Evolutionary conservation across 495 filamentous ascomycete species (phyloP), one percentile per base, ranked within the genome.

Genomic region (Aspergillus cristatus): DNA sequence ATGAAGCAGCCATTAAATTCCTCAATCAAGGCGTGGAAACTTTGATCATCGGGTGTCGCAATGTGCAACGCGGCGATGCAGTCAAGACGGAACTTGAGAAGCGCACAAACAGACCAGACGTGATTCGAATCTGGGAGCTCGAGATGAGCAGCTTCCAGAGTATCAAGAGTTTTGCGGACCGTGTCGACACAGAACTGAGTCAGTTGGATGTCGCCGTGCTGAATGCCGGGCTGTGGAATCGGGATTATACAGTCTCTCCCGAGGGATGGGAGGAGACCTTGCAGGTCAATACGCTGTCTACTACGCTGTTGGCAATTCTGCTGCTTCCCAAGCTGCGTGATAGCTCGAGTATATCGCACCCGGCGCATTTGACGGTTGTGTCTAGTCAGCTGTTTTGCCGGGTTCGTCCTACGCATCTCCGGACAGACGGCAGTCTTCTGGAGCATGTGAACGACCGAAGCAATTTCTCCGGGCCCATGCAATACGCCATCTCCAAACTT

Each of bases 261-360:
- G 70, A 78, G 14, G 72, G 68, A 2, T 74, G 63, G 59, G 79
- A 84, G 41, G 54, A 67, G 36, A 60, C 57, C 0, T 13, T 81
- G 8, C 72, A 79, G 46, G 71, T 81, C 34, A 81, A 83, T 43
- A 63, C 70, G 1, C 54, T 83, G 3, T 73, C 71, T 3, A 79
- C 75, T 0, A 58, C 66, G 7, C 47, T 82, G 2, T 53, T 83
- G 18, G 74, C 63, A 0, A 18, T 77, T 13, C 52, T 79, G 0
- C 48, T 83, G 14, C 58, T 83, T 1, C 76, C 75, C 1, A 67
- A 63, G 37, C 42, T 70, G 14, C 41, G 47, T 28, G 53, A 40
- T 5, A 53, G 51, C 26, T 46, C 54, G 11, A 47, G 52, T 2
- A 20, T 24, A 1, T 38, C 53, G 2, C 43, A 56, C 1, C 56